These are phyloP conservation scores for Pichia sp. DNA, from an alignment of 1,139 yeast species.

Conservation along the genomic window DNA sequence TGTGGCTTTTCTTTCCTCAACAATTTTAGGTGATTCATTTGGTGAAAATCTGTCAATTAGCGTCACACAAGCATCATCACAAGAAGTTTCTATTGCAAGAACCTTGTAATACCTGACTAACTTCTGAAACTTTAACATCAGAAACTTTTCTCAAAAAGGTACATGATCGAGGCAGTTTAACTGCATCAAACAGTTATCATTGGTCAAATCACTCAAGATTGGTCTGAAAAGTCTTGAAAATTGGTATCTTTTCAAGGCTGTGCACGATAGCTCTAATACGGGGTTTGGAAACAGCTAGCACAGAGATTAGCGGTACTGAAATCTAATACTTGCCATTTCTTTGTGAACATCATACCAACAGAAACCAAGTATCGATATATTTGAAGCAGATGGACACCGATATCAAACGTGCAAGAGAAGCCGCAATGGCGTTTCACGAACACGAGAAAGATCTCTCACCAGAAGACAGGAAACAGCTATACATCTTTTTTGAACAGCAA, in stretches of 20 bases:
- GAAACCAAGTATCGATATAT: background rate
- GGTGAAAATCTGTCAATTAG: constrained; percentile 45
- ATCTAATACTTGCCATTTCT: background rate
- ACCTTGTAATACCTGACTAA: constrained; percentile 44
- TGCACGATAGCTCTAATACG: too few relatives aligned
- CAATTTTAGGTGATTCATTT: constrained; percentile 38
- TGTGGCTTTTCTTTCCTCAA: constrained; percentile 60
- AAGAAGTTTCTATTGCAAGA: constrained; percentile 83
- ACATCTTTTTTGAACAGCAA: constrained; percentile 19
- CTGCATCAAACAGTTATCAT: background rate
- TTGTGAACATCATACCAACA: background rate
- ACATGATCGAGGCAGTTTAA: too few relatives aligned
- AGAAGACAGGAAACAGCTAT: constrained; percentile 20
- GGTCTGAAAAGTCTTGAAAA: too few relatives aligned
- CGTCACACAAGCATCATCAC: constrained; percentile 93
- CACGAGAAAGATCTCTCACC: constrained; percentile 19
- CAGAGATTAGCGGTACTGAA: too few relatives aligned
- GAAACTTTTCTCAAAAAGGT: background rate
- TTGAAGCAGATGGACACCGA: background rate
- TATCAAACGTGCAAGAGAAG: constrained; percentile 16
- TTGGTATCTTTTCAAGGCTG: too few relatives aligned
- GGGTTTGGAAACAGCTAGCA: too few relatives aligned
- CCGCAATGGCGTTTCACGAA: constrained; percentile 24
- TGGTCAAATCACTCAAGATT: too few relatives aligned
- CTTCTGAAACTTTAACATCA: background rate